Percentiles rank a stretch among this genome's conserved stretches.
Conservation (phyloP, 257 asterid species). For the Petunia secreta region DNA sequence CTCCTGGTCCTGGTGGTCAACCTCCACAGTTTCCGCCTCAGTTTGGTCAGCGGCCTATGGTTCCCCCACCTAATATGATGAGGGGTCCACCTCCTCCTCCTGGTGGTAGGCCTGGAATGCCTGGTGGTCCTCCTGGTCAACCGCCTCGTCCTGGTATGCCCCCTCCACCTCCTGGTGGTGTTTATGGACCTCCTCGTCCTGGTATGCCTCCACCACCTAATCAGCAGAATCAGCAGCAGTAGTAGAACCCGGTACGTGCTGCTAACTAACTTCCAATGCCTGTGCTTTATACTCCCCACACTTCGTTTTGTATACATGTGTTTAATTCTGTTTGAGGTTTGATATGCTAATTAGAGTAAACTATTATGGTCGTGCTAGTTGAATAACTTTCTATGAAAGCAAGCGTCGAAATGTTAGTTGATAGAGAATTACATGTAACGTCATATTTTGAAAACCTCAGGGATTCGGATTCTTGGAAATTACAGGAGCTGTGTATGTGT, state of each 20-base stretch:
- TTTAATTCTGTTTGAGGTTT: not conserved
- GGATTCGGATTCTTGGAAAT: not conserved
- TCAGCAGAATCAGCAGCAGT: constrained; percentile 73
- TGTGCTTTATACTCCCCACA: not conserved
- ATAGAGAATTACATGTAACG: not conserved
- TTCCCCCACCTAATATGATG: constrained; percentile 79
- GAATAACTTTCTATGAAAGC: too few relatives aligned
- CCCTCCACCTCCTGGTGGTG: constrained; percentile 68
- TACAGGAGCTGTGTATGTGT: not conserved
- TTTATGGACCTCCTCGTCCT: constrained; percentile 82
- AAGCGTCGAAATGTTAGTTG: not conserved
- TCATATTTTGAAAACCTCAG: not conserved
- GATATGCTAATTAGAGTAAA: not conserved
- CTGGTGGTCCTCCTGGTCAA: constrained; percentile 68
- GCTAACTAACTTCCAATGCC: not conserved
- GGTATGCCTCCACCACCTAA: constrained; percentile 94
- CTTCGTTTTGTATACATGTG: not conserved
- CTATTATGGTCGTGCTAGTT: not conserved
- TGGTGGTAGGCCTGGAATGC: constrained; percentile 77
- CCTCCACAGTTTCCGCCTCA: constrained; percentile 61
- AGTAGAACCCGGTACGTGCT: constrained; percentile 24
- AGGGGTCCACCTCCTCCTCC: constrained; percentile 89
- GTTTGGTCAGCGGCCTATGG: constrained; percentile 77
- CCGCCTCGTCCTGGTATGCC: constrained; percentile 81
- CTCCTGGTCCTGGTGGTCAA: constrained; percentile 34